Percentiles rank a stretch among this genome's conserved stretches.
Conservation (phyloP, 257 asterid species). For the Solanum gandarillasii region DNA sequence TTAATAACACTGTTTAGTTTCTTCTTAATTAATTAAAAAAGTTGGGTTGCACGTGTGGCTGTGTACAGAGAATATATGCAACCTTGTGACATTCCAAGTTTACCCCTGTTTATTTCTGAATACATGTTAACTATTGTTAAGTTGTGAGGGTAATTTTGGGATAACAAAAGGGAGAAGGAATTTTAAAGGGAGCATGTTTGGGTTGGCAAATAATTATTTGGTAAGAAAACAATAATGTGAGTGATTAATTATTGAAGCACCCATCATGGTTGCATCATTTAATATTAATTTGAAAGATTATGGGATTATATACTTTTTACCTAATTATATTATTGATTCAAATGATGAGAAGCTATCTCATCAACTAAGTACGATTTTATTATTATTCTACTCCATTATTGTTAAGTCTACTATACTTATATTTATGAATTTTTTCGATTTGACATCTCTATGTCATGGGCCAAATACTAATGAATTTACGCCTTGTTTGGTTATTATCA, state of each 20-base stretch:
- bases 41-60: conserved; percentile 20
- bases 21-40: background rate
- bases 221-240: background rate
- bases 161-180: background rate
- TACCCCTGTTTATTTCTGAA: background rate
- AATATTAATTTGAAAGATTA: background rate
- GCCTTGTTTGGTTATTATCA: background rate
- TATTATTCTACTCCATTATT: background rate
- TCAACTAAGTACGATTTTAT: background rate
- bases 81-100: background rate
- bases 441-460: background rate
- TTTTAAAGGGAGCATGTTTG: background rate
- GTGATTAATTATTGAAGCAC: background rate
- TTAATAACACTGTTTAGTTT: background rate
- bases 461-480: background rate
- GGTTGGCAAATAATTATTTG: background rate
- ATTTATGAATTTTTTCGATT: background rate
- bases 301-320: background rate
- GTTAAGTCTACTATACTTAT: background rate
- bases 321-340: conserved; percentile 27
- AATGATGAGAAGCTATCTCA: conserved; percentile 14
- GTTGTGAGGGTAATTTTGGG: background rate
- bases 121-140: too few species aligned
- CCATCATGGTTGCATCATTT: background rate
- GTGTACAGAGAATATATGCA: background rate